A percentile compares a stretch with the other conserved stretches of the same genome.
phyloP scores from a whole-genome alignment of 371 early-diverging fungal species.

The Lichtheimia corymbifera region DNA sequence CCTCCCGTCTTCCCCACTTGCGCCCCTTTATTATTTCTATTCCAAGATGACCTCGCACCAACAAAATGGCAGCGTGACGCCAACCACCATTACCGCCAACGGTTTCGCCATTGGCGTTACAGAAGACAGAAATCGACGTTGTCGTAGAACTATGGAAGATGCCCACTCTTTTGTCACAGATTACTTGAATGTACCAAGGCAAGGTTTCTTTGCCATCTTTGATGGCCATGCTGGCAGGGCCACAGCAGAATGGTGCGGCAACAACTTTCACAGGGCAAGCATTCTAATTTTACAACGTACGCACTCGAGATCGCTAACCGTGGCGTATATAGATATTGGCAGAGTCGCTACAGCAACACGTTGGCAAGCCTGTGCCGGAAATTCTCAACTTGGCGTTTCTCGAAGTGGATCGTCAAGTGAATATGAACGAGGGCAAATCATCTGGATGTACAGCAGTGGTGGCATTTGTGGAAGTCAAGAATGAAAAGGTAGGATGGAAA shows the following conservation, averaged over 20 bases:
- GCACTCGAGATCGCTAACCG: no score
- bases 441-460: slow-evolving; percentile 95
- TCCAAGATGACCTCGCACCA: background rate
- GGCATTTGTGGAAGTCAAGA: slow-evolving; percentile 62
- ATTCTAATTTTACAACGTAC: background rate
- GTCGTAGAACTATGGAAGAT: slow-evolving; percentile 97
- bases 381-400: slow-evolving; percentile 85
- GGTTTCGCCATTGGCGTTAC: slow-evolving; percentile 68
- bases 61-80: background rate
- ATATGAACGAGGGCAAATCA: slow-evolving; percentile 66
- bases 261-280: slow-evolving; percentile 79
- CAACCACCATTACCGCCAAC: slow-evolving; percentile 18
- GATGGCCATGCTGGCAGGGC: slow-evolving; percentile 98
- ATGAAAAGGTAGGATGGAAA: slow-evolving; percentile 36
- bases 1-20: no score
- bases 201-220: slow-evolving; percentile 94
- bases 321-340: slow-evolving; percentile 17
- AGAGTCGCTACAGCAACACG: slow-evolving; percentile 17
- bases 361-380: slow-evolving; percentile 63
- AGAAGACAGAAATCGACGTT: slow-evolving; percentile 88
- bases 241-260: slow-evolving; percentile 96
- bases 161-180: slow-evolving; percentile 84
- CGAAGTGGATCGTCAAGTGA: slow-evolving; percentile 78
- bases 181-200: slow-evolving; percentile 77
- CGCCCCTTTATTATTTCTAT: no score